A percentile compares a stretch with the other conserved stretches of the same genome.
Conservation (phyloP, 306 rosid genomes). For the Mimosa bimucronata region DNA sequence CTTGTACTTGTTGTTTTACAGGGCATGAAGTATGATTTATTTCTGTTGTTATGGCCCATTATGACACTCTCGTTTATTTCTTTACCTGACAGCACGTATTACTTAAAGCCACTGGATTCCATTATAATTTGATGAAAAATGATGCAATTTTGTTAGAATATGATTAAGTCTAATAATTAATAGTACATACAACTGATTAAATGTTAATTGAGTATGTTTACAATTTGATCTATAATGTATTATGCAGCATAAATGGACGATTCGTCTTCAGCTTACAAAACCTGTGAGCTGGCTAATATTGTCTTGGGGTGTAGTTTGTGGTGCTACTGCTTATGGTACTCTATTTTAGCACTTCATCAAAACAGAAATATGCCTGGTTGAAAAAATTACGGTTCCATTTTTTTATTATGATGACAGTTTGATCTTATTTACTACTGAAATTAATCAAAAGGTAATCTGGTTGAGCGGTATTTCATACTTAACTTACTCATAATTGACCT, state of each 20-base stretch:
- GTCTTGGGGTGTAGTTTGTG: slow-evolving; percentile 95
- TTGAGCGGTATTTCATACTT: background rate
- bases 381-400: background rate
- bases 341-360: slow-evolving; percentile 12
- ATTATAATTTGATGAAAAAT: background rate
- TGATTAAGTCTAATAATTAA: background rate
- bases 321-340: slow-evolving; percentile 98
- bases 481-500: background rate
- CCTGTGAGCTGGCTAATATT: slow-evolving; percentile 98
- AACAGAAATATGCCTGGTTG: too few species aligned
- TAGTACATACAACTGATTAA: background rate
- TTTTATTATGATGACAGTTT: background rate
- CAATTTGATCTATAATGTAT: slow-evolving; percentile 33
- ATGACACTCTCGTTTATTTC: background rate
- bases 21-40: background rate
- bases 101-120: background rate
- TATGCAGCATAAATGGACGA: slow-evolving; percentile 90
- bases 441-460: background rate
- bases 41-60: background rate
- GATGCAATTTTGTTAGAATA: background rate
- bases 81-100: background rate
- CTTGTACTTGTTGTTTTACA: background rate
- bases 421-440: background rate
- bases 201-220: background rate
- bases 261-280: slow-evolving; percentile 93